Conservation (phyloP, 768 basidiomycete species). For the Suillus subluteus region DNA sequence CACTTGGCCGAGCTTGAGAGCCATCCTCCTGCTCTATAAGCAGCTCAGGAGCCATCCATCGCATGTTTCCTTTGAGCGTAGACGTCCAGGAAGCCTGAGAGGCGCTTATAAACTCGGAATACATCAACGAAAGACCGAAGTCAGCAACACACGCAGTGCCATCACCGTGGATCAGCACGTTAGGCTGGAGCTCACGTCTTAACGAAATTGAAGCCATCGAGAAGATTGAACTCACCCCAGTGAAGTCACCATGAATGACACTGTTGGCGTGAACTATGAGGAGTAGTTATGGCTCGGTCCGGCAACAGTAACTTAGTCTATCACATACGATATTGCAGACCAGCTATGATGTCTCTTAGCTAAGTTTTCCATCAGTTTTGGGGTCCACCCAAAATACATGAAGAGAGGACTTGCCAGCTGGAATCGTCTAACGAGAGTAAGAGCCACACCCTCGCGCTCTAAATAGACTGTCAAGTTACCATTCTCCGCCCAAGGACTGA, state of each 20-base stretch:
- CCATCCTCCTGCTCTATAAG: slow-evolving; percentile 38
- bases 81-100: slow-evolving; percentile 30
- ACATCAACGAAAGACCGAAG: slow-evolving; percentile 40
- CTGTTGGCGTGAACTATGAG: slow-evolving; percentile 16
- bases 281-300: neutral
- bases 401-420: slow-evolving; percentile 18
- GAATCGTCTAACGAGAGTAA: slow-evolving; percentile 16
- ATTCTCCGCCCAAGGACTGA: slow-evolving; percentile 24
- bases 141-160: slow-evolving; percentile 40
- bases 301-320: too few relatives aligned
- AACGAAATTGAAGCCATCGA: neutral
- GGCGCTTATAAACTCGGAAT: slow-evolving; percentile 24
- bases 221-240: slow-evolving; percentile 36
- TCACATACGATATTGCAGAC: slow-evolving; percentile 24
- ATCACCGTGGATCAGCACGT: slow-evolving; percentile 38
- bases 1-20: slow-evolving; percentile 11
- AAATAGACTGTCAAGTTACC: slow-evolving; percentile 21
- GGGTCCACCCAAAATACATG: too few relatives aligned
- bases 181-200: slow-evolving; percentile 27
- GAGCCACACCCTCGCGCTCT: slow-evolving; percentile 2
- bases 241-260: slow-evolving; percentile 50
- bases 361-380: neutral
- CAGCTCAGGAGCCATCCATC: slow-evolving; percentile 51
- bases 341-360: slow-evolving; percentile 13
- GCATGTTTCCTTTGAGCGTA: slow-evolving; percentile 46